Evolutionary conservation across 2,329 filamentous ascomycete species (phyloP), one percentile per base, ranked within the genome.

Genomic region (Scolecobasidium constrictum): DNA sequence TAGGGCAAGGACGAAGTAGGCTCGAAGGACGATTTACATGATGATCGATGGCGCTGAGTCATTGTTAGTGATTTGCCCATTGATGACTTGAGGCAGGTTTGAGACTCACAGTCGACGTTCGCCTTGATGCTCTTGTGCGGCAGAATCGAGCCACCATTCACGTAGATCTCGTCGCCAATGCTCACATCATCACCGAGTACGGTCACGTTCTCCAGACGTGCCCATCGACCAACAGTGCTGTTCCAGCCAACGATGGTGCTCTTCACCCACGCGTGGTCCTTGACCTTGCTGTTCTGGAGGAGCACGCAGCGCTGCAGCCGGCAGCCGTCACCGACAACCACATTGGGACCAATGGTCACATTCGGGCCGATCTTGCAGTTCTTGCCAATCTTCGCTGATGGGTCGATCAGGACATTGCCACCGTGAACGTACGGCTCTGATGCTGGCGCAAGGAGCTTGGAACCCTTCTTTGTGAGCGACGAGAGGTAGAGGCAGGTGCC

Each of bases 231-330:
- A 45, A 98, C 86, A 26, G 79, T 83, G 71, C 86, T 94, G 75
- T 95, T 94, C 90, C 90, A 98, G 58, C 90, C 90, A 42, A 96
- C 87, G 62, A 98, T 96, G 56, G 90, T 92, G 61, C 85, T 93
- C 79, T 96, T 96, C 64, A 98, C 78, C 90, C 90, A 96, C 38
- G 92, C 92, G 63, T 98, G 90, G 62, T 98, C 92, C 76, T 95
- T 95, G 66, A 95, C 82, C 71, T 93, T 94, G 67, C 83, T 86
- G 56, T 86, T 84, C 48, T 82, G 77, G 50, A 98, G 75, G 44
- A 98, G 68, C 18, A 96, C 92, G 57, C 85, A 94, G 55, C 92
- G 81, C 68, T 96, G 90, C 51, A 98, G 75, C 53, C 90, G 80
- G 34, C 95, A 92, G 59, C 90, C 92, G 52, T 98, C 90, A 43